Evolutionary conservation across 352 stramenopile species (phyloP).

Genomic region (Pythium aquatile): DNA sequence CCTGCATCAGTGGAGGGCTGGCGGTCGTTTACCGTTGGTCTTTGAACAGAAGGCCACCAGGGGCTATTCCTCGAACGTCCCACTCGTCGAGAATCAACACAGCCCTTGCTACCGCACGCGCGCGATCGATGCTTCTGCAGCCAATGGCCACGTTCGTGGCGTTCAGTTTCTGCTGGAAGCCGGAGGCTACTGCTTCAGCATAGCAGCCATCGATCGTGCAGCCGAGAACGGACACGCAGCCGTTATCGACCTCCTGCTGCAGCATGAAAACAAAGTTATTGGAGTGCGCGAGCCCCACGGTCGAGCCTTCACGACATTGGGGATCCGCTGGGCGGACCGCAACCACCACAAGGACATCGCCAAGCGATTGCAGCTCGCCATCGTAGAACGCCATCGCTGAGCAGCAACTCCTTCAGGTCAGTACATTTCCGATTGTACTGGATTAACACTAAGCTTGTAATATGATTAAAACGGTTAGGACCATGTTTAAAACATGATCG

Average conservation of each 20-base stretch:
- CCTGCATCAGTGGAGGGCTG: conserved; percentile 27
- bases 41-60: too few relatives aligned
- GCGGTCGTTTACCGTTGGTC: too few relatives aligned
- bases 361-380: neutral
- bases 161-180: conserved; percentile 39
- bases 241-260: conserved; percentile 35
- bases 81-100: too few relatives aligned
- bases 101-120: conserved; percentile 8
- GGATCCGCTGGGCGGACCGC: conserved; percentile 32
- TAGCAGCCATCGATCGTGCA: conserved; percentile 40
- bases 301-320: conserved; percentile 19
- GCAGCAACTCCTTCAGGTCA: neutral
- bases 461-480: neutral
- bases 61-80: too few relatives aligned
- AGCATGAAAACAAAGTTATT: conserved; percentile 29
- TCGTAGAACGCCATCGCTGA: too few relatives aligned
- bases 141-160: conserved; percentile 20
- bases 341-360: conserved; percentile 25
- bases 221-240: conserved; percentile 36
- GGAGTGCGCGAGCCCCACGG: conserved; percentile 1
- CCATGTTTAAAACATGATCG: neutral
- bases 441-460: neutral
- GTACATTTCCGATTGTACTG: neutral
- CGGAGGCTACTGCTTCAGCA: conserved; percentile 32
- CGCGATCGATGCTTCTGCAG: conserved; percentile 23